Evolutionary conservation across 176 grass and related monocot species (phyloP).

Genomic region (Oryza coarctata): DNA sequence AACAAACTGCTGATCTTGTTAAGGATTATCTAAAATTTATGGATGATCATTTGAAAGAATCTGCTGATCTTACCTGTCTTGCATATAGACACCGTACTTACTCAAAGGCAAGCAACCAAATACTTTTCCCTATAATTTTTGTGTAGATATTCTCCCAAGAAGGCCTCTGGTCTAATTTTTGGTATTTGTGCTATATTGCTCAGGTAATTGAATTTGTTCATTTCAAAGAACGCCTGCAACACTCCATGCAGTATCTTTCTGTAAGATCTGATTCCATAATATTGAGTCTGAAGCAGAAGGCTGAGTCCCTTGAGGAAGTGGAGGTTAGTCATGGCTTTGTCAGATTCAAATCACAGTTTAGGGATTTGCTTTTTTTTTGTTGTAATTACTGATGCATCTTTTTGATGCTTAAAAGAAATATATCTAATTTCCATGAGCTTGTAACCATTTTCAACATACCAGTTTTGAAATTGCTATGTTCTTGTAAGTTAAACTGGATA

Average conservation of each 20-base stretch:
- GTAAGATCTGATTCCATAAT: constrained; percentile 67
- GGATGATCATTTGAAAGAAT: constrained; percentile 97
- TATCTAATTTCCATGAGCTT: constrained; percentile 14
- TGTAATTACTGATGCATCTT: neutral
- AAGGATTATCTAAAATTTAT: constrained; percentile 94
- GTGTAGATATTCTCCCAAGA: neutral
- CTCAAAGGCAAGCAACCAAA: constrained; percentile 58
- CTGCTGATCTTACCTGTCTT: constrained; percentile 90
- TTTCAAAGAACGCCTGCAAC: constrained; percentile 77
- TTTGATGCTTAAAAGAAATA: neutral
- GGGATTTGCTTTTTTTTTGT: neutral
- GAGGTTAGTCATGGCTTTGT: constrained; percentile 53
- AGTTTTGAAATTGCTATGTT: constrained; percentile 9
- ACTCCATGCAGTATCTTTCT: constrained; percentile 74
- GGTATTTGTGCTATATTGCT: constrained; percentile 27
- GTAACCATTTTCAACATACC: neutral
- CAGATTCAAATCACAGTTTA: neutral
- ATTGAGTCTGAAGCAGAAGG: constrained; percentile 77
- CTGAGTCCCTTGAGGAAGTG: constrained; percentile 72
- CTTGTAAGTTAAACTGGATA: neutral
- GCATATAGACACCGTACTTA: constrained; percentile 90
- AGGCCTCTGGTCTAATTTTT: neutral
- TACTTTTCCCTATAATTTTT: neutral
- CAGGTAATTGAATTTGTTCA: constrained; percentile 94
- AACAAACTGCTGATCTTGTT: constrained; percentile 72